phyloP scores from a whole-genome alignment of 306 rosid species.

The Gillenia trifoliata region DNA sequence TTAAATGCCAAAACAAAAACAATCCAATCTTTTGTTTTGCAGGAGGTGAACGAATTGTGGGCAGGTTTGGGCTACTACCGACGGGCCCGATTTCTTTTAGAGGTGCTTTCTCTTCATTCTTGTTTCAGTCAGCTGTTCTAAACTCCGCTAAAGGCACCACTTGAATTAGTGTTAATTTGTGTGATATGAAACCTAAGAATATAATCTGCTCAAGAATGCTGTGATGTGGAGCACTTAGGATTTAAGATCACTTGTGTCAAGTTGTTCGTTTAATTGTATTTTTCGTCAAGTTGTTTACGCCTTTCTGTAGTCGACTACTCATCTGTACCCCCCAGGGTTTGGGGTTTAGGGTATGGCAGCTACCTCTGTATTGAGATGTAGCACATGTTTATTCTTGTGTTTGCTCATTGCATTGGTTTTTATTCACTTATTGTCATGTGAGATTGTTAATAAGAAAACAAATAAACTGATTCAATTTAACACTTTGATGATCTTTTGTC shows the following conservation, averaged over 20 bases:
- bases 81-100: conserved; percentile 83
- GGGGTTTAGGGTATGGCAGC: background rate
- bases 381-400: background rate
- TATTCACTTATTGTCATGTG: background rate
- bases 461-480: background rate
- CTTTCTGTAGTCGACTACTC: too few species aligned
- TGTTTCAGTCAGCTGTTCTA: background rate
- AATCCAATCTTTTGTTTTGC: conserved; percentile 8
- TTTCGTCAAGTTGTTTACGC: too few species aligned
- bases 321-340: too few species aligned
- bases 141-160: background rate
- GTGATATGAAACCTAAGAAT: too few species aligned
- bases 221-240: background rate
- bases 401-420: background rate
- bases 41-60: conserved; percentile 97
- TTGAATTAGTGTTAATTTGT: background rate
- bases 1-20: background rate
- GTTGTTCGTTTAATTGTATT: background rate
- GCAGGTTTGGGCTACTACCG: conserved; percentile 96
- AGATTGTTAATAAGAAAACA: background rate
- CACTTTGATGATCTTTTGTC: background rate
- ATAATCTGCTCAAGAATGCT: background rate
- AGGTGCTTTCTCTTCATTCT: conserved; percentile 36
- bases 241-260: too few species aligned
- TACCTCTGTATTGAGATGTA: background rate